phyloP scores from a whole-genome alignment of 1,284 basidiomycete species.

The Porodaedalea pini region DNA sequence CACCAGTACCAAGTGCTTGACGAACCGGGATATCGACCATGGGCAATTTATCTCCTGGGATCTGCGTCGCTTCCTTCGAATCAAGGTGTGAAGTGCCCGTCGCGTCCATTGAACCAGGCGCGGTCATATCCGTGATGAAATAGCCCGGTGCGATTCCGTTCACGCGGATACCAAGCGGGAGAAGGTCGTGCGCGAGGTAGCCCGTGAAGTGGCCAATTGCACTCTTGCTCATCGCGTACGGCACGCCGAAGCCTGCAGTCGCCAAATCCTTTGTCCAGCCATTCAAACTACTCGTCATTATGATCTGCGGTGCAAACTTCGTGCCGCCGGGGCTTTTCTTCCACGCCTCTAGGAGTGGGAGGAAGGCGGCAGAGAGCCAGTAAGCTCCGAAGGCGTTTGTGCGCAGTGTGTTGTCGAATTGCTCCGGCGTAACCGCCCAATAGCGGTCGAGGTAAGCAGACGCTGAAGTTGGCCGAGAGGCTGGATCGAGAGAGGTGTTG shows the following conservation, averaged over 20 bases:
- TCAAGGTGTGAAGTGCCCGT: slow-evolving; percentile 33
- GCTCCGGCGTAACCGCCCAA: slow-evolving; percentile 38
- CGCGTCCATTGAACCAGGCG: slow-evolving; percentile 31
- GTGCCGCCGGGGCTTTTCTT: slow-evolving; percentile 32
- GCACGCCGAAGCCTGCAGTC: slow-evolving; percentile 40
- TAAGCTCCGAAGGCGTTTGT: slow-evolving; percentile 48
- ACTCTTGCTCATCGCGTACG: slow-evolving; percentile 49
- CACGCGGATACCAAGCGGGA: slow-evolving; percentile 53
- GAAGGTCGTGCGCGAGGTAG: slow-evolving; percentile 47
- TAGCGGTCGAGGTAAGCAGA: slow-evolving; percentile 37
- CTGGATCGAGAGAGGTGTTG: slow-evolving; percentile 28
- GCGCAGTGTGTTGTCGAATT: slow-evolving; percentile 37
- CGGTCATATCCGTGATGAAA: slow-evolving; percentile 36
- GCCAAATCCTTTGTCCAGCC: slow-evolving; percentile 53
- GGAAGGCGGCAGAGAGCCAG: slow-evolving; percentile 50
- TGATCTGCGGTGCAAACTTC: slow-evolving; percentile 45
- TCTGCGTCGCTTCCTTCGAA: slow-evolving; percentile 2
- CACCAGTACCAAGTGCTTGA: slow-evolving; percentile 21
- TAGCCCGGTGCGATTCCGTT: slow-evolving; percentile 49
- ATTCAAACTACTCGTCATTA: slow-evolving; percentile 54
- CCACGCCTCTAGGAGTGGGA: slow-evolving; percentile 49
- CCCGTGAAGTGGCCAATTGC: slow-evolving; percentile 48
- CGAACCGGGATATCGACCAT: slow-evolving; percentile 36
- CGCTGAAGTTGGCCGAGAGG: slow-evolving; percentile 32
- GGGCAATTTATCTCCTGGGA: slow-evolving; percentile 22